Evolutionary conservation across 306 rosid genomes (phyloP).

Genomic region (Dalbergia oliveri): DNA sequence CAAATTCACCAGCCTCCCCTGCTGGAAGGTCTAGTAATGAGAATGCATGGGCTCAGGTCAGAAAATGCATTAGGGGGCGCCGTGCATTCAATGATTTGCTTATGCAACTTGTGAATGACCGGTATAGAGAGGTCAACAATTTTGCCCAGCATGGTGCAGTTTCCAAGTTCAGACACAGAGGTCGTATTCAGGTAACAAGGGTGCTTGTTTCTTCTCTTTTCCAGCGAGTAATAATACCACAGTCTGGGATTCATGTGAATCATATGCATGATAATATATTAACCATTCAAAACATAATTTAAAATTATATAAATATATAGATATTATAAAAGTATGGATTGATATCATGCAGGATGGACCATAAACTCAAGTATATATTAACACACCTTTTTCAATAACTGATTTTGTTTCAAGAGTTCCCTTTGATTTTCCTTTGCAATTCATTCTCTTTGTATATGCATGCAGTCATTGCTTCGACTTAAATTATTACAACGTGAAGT

Average conservation of each 20-base stretch:
- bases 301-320: too few species aligned
- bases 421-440: neutral
- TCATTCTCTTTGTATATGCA: slow-evolving; percentile 1
- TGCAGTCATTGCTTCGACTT: slow-evolving; percentile 79
- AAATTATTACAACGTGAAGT: slow-evolving; percentile 64
- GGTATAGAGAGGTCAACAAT: slow-evolving; percentile 64
- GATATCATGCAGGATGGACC: too few species aligned
- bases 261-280: too few species aligned
- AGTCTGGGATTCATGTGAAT: too few species aligned
- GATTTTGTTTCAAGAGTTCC: neutral
- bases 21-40: slow-evolving; percentile 29
- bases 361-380: too few species aligned
- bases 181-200: slow-evolving; percentile 75
- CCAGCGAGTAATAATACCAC: too few species aligned
- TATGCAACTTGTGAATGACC: slow-evolving; percentile 71
- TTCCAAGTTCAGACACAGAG: slow-evolving; percentile 71
- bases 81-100: slow-evolving; percentile 79
- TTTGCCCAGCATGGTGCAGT: slow-evolving; percentile 61
- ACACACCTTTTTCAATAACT: neutral
- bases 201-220: neutral
- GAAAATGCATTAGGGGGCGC: slow-evolving; percentile 68
- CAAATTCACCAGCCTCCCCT: neutral
- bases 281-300: too few species aligned
- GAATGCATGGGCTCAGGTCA: slow-evolving; percentile 41
- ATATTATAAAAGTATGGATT: too few species aligned